Percentiles rank a stretch among this genome's conserved stretches.
These are phyloP conservation scores for Leccinum arenicola DNA, from an alignment of 768 basidiomycete species.

Conservation along the genomic window DNA sequence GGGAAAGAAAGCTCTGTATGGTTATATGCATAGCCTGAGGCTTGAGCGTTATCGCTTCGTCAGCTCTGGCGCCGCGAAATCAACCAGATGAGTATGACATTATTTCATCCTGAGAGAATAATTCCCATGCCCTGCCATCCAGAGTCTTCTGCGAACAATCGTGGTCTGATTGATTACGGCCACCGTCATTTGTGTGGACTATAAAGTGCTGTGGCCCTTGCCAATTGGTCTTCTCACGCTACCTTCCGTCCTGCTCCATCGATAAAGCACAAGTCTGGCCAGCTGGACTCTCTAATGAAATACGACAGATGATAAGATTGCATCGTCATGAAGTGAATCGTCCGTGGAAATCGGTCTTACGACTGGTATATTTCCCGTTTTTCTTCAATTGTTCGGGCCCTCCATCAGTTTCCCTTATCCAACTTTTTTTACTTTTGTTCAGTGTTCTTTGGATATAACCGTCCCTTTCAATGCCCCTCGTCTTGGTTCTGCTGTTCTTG, in stretches of 20 bases:
- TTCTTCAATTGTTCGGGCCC: neutral
- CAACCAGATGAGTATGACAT: neutral
- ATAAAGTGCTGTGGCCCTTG: slow-evolving; percentile 13
- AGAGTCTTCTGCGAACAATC: neutral
- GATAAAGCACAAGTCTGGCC: slow-evolving; percentile 7
- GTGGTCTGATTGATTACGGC: slow-evolving; percentile 13
- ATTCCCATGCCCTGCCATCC: neutral
- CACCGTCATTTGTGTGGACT: neutral
- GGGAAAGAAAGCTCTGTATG: slow-evolving; percentile 5
- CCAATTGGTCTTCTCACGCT: slow-evolving; percentile 18
- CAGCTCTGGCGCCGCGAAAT: neutral
- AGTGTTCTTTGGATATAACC: slow-evolving; percentile 6
- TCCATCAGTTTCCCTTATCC: slow-evolving; percentile 4
- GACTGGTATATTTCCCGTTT: slow-evolving; percentile 11
- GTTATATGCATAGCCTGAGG: neutral
- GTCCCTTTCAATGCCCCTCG: slow-evolving; percentile 1
- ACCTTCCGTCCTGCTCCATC: slow-evolving; percentile 11
- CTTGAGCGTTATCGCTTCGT: neutral
- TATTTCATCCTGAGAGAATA: neutral
- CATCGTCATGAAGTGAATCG: slow-evolving; percentile 7
- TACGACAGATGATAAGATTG: slow-evolving; percentile 11
- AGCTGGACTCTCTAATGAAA: slow-evolving; percentile 10
- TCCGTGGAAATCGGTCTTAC: neutral
- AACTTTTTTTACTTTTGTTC: slow-evolving; percentile 1
- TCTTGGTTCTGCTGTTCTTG: neutral